Percentiles rank a stretch among this genome's conserved stretches.
Evolutionary conservation across 805 yeast species (phyloP).

Genomic region (Komagataella pastoris): DNA sequence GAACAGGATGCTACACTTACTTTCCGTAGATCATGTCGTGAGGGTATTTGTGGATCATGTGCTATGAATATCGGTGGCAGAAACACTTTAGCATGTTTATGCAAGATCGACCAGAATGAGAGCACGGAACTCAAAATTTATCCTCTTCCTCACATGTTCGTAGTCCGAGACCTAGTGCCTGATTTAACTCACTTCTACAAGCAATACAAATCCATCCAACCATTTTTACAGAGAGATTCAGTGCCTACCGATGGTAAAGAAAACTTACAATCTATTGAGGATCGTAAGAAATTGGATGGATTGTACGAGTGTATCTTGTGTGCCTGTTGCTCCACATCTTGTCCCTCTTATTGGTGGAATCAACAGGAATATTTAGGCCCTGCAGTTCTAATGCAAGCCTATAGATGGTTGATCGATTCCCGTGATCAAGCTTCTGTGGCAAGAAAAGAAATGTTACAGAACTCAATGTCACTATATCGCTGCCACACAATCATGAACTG

Average conservation of each 20-base stretch:
- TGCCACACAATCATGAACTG: slow-evolving; percentile 99
- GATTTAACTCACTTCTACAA: slow-evolving; percentile 96
- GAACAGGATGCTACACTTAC: slow-evolving; percentile 95
- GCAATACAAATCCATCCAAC: slow-evolving; percentile 97
- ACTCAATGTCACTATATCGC: slow-evolving; percentile 95
- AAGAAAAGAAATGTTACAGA: slow-evolving; percentile 85
- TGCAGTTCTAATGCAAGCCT: slow-evolving; percentile 98
- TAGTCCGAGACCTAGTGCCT: slow-evolving; percentile 94
- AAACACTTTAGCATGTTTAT: slow-evolving; percentile 93
- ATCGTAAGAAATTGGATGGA: slow-evolving; percentile 94
- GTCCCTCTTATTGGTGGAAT: slow-evolving; percentile 99
- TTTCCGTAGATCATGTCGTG: slow-evolving; percentile 97
- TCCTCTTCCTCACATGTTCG: slow-evolving; percentile 97
- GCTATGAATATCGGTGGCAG: slow-evolving; percentile 99
- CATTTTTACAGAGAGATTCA: slow-evolving; percentile 76
- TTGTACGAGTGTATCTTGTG: slow-evolving; percentile 94
- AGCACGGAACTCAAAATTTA: slow-evolving; percentile 74
- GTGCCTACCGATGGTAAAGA: slow-evolving; percentile 87
- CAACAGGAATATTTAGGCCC: slow-evolving; percentile 98
- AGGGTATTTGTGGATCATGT: slow-evolving; percentile 98
- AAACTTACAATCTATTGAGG: slow-evolving; percentile 80
- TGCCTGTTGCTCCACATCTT: slow-evolving; percentile 97
- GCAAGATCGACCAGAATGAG: slow-evolving; percentile 78
- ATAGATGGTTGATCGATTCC: slow-evolving; percentile 96
- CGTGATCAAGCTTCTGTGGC: slow-evolving; percentile 79